A percentile compares a stretch with the other conserved stretches of the same genome.
Evolutionary conservation across 768 basidiomycete species (phyloP).

Genomic region (Tricholoma sp.): DNA sequence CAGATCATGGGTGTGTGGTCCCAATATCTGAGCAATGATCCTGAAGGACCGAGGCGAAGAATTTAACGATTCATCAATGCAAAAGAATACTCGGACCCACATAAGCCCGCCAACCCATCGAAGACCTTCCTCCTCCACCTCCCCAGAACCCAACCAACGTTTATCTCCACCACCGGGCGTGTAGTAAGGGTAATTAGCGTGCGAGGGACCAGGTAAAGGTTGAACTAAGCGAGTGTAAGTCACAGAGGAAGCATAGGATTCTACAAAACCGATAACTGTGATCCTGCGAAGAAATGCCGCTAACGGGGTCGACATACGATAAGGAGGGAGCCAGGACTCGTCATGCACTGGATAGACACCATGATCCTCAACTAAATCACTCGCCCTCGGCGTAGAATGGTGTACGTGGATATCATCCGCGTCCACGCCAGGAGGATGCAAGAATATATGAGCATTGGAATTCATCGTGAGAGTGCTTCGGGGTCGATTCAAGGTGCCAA

Average conservation of each 20-base stretch:
- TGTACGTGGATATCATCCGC: constrained; percentile 9
- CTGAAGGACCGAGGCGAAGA: constrained; percentile 26
- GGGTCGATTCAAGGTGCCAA: constrained; percentile 61
- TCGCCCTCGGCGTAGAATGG: constrained; percentile 9
- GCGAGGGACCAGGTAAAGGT: constrained; percentile 51
- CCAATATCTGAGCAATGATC: constrained; percentile 56
- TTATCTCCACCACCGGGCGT: constrained; percentile 66
- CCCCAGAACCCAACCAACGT: constrained; percentile 52
- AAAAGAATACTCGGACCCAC: constrained; percentile 20
- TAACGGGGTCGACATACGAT: constrained; percentile 21
- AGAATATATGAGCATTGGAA: constrained; percentile 57
- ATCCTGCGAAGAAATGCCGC: constrained; percentile 1
- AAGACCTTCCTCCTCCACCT: constrained; percentile 51
- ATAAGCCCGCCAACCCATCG: constrained; percentile 73
- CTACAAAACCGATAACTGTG: constrained; percentile 21
- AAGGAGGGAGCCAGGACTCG: constrained; percentile 22
- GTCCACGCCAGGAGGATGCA: constrained; percentile 66
- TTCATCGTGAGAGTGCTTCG: constrained; percentile 56
- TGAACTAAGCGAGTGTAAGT: constrained; percentile 42
- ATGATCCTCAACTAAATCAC: constrained; percentile 32
- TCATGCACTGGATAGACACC: constrained; percentile 37
- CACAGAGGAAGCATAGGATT: constrained; percentile 24
- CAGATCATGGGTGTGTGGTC: constrained; percentile 34
- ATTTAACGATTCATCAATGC: background rate
- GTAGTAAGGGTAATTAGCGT: constrained; percentile 66